Base-by-base conservation (phyloP, 768 basidiomycete species). In the Pleurotus tuoliensis region DNA sequence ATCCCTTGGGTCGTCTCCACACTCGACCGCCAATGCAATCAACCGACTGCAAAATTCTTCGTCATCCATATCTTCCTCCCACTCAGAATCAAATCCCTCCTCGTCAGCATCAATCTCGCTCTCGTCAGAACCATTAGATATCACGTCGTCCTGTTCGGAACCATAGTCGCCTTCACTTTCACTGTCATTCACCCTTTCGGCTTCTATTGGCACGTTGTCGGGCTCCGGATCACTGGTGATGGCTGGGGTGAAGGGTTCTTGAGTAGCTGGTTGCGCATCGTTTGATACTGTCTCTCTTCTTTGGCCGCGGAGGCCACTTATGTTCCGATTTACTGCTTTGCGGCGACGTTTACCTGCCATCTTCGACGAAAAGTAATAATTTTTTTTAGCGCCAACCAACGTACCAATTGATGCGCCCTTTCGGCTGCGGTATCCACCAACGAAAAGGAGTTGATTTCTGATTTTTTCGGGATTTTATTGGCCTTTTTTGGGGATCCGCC, bases 1-100 rank as follows among this genome's bases (percentile, higher is more conserved):
- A 57, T 60, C 56, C 37, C 16, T 7, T 38, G 49, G 52, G 46
- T 60, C 52, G 40, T 58, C 47, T 50, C 53, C 39, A 16, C 40
- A 41, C 16, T 12, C 40, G 40, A 8, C 16, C 40, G 16, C 12
- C 12, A 41, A 16, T 16, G 12, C 40, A 41, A 41, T 41, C 13
- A 41, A 16, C 40, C 7, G 40, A 13, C 13, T 16, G 16, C 40
- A 41, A 16, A 41, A 41, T 41, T 41, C 40, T 41, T 41, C 40
- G 40, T 41, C 40, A 41, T 41, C 40, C 40, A 41, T 41, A 41
- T 41, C 40, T 13, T 41, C 13, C 40, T 41, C 40, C 40, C 40
- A 41, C 13, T 41, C 40, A 13, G 40, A 41, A 16, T 41, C 40
- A 41, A 41, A 41, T 16, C 16, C 40, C 40, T 13, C 16, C 12